Evolutionary conservation across 352 stramenopile species (phyloP), one percentile per base, ranked within the genome.

Genomic region (Globisporangium cederbergense): DNA sequence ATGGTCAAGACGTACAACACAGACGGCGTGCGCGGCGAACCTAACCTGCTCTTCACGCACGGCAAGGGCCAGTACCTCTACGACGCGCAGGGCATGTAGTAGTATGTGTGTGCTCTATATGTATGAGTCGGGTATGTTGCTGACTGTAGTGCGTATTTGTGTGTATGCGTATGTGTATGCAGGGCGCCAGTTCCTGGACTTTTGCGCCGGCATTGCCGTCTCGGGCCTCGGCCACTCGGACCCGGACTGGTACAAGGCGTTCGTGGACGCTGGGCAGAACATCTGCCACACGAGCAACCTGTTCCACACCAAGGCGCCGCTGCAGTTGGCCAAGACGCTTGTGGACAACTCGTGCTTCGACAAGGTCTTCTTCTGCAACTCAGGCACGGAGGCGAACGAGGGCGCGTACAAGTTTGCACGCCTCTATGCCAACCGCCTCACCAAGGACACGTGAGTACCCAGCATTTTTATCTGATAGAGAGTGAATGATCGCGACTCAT

Each of bases 361-460:
- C 73, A 98, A 98, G 73, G 97, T 96, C n/a, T 99, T 99, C 78
- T 99, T 99, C 78, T 98, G 91, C 74, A 99, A 99, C 76, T 98
- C 86, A 2, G 83, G 97, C 58, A 97, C 90, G 16, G 92, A 98
- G 70, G 86, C 88, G 56, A 96, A 94, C 71, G 88, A 96, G 69
- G 89, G 79, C 20, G 88, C 88, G 1, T 89, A 92, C 71, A 96
- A 96, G 66, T 96, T 96, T 60, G 84, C 88, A 42, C 77, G 84
- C n/a, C 65, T 93, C 20, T 91, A 92, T 49, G 83, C 81, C 52
- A 91, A 88, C 65, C 73, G 72, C 42, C 62, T 87, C 42, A 73
- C 77, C 18, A 66, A 91, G 79, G 77, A 74, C 74, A 90, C 83
- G 81, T 90, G 78, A 53, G 81, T 87, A 16, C 6, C 11, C 0